Conservation (phyloP, 192 early-diverging fungal genomes). For the Rhizoclosmatium sp. region DNA sequence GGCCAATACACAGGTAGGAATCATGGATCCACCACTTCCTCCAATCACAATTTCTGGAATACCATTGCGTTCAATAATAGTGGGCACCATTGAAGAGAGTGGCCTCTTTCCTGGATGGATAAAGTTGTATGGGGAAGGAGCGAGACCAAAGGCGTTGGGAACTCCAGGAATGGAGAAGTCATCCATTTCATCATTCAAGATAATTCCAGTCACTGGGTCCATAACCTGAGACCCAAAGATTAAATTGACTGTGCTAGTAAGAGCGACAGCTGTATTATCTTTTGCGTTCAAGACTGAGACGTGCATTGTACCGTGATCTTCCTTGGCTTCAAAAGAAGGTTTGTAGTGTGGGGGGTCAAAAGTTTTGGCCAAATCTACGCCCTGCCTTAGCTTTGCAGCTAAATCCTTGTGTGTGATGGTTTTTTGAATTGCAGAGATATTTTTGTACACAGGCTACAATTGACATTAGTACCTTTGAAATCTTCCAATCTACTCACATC, state of each 20-base stretch:
- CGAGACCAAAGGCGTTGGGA: slow-evolving; percentile 73
- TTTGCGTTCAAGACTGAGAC: slow-evolving; percentile 76
- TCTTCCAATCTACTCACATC: slow-evolving; percentile 35
- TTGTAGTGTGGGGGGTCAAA: slow-evolving; percentile 79
- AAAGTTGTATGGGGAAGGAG: slow-evolving; percentile 87
- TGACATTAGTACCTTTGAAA: too few relatives aligned
- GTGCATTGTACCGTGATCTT: slow-evolving; percentile 92
- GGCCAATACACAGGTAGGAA: slow-evolving; percentile 80
- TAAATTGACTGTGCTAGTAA: slow-evolving; percentile 90
- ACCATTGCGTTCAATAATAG: slow-evolving; percentile 71
- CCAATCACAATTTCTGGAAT: slow-evolving; percentile 78
- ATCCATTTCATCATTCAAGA: slow-evolving; percentile 96
- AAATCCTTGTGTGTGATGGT: slow-evolving; percentile 76
- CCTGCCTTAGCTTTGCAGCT: slow-evolving; percentile 68
- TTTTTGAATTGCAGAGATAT: slow-evolving; percentile 64
- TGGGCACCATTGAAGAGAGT: slow-evolving; percentile 71
- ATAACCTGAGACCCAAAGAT: slow-evolving; percentile 88
- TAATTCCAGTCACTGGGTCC: slow-evolving; percentile 85
- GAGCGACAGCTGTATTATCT: slow-evolving; percentile 77
- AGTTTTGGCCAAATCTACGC: slow-evolving; percentile 77
- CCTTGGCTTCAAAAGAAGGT: slow-evolving; percentile 76
- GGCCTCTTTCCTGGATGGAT: slow-evolving; percentile 85
- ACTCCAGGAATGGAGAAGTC: slow-evolving; percentile 78
- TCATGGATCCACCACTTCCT: slow-evolving; percentile 83
- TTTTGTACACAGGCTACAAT: slow-evolving; percentile 50